Percentiles rank a stretch among this genome's conserved stretches.
Evolutionary conservation across 2,329 filamentous ascomycete genomes (phyloP).

Genomic region (Penicillium janthinellum): DNA sequence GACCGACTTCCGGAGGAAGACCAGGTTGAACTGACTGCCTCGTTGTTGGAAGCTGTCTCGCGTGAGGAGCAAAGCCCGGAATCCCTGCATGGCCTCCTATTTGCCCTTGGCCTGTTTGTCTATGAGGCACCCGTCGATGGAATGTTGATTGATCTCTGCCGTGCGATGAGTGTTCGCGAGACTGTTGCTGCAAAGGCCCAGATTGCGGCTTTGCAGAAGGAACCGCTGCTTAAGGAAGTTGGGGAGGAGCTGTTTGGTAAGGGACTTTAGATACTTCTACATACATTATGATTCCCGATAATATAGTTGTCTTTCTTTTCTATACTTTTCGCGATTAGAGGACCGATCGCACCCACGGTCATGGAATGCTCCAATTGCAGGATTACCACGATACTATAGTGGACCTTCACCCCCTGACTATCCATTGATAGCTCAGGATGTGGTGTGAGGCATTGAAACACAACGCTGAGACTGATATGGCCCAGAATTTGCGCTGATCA

Average conservation of each 20-base stretch:
- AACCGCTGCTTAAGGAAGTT: conserved; percentile 59
- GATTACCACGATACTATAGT: too few relatives aligned
- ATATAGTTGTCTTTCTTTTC: background rate
- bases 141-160: conserved; percentile 77
- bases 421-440: too few relatives aligned
- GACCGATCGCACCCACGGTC: too few relatives aligned
- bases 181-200: conserved; percentile 59
- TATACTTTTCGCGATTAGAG: background rate
- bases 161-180: conserved; percentile 72
- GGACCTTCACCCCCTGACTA: too few relatives aligned
- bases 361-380: too few relatives aligned
- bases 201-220: conserved; percentile 57
- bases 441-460: too few relatives aligned
- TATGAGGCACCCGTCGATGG: conserved; percentile 71
- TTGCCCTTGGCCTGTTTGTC: conserved; percentile 73
- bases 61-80: conserved; percentile 60
- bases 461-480: too few relatives aligned
- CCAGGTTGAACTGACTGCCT: conserved; percentile 80
- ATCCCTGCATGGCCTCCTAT: conserved; percentile 73
- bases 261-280: conserved; percentile 23
- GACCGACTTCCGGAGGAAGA: conserved; percentile 67
- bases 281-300: background rate
- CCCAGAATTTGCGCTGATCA: too few relatives aligned
- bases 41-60: conserved; percentile 72
- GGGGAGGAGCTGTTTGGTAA: conserved; percentile 48